These are phyloP conservation scores for Blastobotrys elegans DNA, from an alignment of 1,139 yeast species.

Conservation along the genomic window DNA sequence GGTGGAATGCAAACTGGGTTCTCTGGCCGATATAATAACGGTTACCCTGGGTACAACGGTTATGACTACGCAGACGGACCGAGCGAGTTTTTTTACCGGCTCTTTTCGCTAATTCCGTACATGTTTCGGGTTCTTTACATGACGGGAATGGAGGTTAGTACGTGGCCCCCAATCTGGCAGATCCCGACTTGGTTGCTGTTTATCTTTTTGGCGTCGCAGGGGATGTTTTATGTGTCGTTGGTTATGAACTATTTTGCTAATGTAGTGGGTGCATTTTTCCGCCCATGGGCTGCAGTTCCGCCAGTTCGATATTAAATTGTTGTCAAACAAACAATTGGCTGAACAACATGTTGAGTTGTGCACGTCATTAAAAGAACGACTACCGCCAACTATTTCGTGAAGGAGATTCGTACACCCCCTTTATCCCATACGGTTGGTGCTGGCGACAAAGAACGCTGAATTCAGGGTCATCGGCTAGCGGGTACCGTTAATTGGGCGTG, in stretches of 20 bases:
- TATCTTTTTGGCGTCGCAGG: background rate
- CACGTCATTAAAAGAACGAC: too few species aligned
- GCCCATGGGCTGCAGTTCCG: constrained; percentile 3
- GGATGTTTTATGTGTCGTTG: background rate
- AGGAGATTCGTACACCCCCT: too few species aligned
- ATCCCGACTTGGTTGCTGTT: background rate
- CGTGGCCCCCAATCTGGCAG: constrained; percentile 3
- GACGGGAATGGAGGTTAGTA: background rate
- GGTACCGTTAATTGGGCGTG: too few species aligned
- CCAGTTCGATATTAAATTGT: too few species aligned
- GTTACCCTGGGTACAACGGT: background rate
- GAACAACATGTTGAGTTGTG: too few species aligned
- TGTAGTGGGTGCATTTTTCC: background rate
- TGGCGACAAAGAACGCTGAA: too few species aligned
- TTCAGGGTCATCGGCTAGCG: too few species aligned
- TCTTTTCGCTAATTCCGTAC: background rate
- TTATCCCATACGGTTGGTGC: too few species aligned
- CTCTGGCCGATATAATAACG: background rate
- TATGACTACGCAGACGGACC: background rate
- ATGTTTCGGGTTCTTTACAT: background rate
- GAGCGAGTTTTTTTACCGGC: background rate
- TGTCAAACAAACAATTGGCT: too few species aligned
- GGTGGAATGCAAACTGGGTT: background rate
- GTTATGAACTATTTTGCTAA: background rate
- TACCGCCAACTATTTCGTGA: too few species aligned